Base-by-base conservation (phyloP, 768 basidiomycete genomes). In the Punctularia strigosozonata region DNA sequence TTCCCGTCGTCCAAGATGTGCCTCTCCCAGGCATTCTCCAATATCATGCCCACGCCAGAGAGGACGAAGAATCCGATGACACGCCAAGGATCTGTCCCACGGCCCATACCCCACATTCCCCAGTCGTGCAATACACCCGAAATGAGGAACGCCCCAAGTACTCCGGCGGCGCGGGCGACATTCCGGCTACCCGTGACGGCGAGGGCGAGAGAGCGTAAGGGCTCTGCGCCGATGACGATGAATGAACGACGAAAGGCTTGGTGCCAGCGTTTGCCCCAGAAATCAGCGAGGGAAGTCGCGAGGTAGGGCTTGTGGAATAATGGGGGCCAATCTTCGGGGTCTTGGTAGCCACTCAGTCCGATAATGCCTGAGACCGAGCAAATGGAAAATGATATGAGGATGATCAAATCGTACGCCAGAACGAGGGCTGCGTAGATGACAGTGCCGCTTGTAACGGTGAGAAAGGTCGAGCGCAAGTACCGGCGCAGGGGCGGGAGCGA, bases 51-150 rank as follows among this genome's bases (percentile, higher is more conserved):
- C 1, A 75, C 47, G 8, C 69, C 77, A 44, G 69, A 74, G 50
- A 74, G 52, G 33, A 80, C 28, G 50, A 80, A 83, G 51, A 72
- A 79, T 2, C 67, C 69, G 1, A 58, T 54, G 5, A 74, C 56
- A 6, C 40, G 38, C 5, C 41, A 10, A 0, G 70, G 63, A 28
- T 80, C 69, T 1, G 60, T 56, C 14, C 74, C 77, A 4, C 61
- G 60, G 1, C 66, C 69, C 69, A 80, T 68, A 4, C 73, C 73
- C 63, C 68, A 79, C 37, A 73, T 41, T 10, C 71, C 76, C 13
- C 69, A 25, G 44, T 73, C 65, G 40, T 86, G 82, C 4, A 82
- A 49, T 5, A 73, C n/a, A 4, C 67, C 77, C 0, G 81, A 84
- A 5, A 71, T 42, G 3, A 69, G 35, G 50, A 84, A 84, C 3